These are phyloP conservation scores for Exsudoporus floridanus DNA, from an alignment of 1,284 basidiomycete genomes.

Conservation along the genomic window DNA sequence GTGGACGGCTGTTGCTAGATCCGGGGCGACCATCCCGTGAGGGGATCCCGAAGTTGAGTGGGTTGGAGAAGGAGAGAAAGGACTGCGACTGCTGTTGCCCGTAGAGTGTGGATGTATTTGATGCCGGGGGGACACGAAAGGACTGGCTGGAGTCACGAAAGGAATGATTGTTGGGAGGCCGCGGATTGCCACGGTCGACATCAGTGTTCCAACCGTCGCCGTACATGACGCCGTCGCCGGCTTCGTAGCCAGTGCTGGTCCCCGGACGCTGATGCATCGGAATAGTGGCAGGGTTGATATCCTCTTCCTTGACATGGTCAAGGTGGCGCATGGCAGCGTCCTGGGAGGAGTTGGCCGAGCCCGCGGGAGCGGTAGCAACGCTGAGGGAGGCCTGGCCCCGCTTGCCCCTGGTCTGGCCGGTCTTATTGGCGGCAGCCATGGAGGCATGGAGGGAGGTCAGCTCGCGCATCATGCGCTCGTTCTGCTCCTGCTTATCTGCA, in stretches of 20 bases:
- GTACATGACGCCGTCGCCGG: conserved; percentile 44
- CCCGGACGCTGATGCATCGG: conserved; percentile 57
- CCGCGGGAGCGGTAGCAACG: not conserved
- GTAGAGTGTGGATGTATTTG: conserved; percentile 38
- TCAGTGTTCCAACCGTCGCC: conserved; percentile 39
- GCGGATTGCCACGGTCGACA: conserved; percentile 38
- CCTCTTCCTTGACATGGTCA: conserved; percentile 55
- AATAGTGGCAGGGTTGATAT: conserved; percentile 30
- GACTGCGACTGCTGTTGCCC: conserved; percentile 55
- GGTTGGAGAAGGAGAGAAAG: conserved; percentile 60
- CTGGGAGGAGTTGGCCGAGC: conserved; percentile 6
- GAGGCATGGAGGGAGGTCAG: conserved; percentile 83
- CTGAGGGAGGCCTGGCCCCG: conserved; percentile 31
- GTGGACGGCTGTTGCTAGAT: conserved; percentile 49
- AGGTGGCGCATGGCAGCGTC: conserved; percentile 19
- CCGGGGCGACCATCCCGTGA: conserved; percentile 46
- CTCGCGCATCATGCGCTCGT: conserved; percentile 90
- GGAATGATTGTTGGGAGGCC: conserved; percentile 52
- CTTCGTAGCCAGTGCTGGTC: conserved; percentile 70
- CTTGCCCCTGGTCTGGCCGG: conserved; percentile 45
- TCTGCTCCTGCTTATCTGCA: conserved; percentile 83
- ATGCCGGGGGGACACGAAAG: conserved; percentile 54
- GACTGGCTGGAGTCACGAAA: conserved; percentile 71
- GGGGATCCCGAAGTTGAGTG: conserved; percentile 51
- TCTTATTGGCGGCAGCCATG: conserved; percentile 74